phyloP scores from a whole-genome alignment of 805 yeast genomes.

The fission yeast (Schizosaccharomyces pombe) region DNA sequence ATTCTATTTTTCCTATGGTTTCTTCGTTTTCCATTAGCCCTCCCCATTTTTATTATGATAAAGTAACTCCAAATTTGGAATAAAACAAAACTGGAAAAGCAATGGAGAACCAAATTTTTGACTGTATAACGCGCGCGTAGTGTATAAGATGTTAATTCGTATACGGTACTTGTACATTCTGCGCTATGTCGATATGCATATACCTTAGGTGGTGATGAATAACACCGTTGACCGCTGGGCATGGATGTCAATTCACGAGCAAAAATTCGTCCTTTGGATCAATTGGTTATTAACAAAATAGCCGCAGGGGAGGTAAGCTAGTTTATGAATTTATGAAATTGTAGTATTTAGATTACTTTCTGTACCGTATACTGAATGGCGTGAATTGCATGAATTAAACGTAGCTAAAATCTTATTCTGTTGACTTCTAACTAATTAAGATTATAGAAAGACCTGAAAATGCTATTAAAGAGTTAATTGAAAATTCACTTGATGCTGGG shows the following conservation, averaged over 20 bases:
- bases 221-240: no score
- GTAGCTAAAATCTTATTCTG: no score
- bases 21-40: background rate
- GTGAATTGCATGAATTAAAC: no score
- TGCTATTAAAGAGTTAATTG: constrained; percentile 79
- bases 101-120: no score
- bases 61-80: background rate
- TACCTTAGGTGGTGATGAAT: no score
- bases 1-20: background rate
- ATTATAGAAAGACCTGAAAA: constrained; percentile 82
- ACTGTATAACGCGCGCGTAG: no score
- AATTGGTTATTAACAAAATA: constrained; percentile 58
- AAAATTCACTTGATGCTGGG: constrained; percentile 75
- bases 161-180: no score
- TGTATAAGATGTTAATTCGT: no score
- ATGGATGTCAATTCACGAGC: background rate
- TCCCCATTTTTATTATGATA: background rate
- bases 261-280: constrained; percentile 27
- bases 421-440: constrained; percentile 20
- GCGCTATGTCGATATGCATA: no score
- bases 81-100: background rate
- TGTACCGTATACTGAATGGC: no score
- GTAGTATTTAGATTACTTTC: no score
- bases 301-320: constrained; percentile 51
- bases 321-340: no score